Base-by-base conservation (phyloP, 495 filamentous ascomycete species). In the Penicillium ucsense region DNA sequence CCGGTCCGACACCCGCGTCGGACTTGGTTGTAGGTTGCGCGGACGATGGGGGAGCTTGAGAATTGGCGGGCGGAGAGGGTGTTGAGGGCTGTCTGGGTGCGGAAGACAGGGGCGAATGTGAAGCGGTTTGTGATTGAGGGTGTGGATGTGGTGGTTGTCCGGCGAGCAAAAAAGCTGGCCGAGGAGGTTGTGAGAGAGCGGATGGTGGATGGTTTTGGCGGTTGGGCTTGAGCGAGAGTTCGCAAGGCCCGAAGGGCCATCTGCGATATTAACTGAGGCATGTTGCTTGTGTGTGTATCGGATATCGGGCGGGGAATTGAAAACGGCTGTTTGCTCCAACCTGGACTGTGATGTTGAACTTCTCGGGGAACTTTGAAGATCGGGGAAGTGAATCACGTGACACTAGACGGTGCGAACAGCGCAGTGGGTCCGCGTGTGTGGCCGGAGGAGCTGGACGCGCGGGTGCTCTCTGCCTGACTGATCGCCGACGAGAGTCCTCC, bases 1-100 rank as follows among this genome's bases (percentile, higher is more conserved):
- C 76, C 64, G 43, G 75, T 75, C 40, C 92, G 86, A 56, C 86
- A 89, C 50, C 84, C 86, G 61, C 88, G 75, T 33, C 67, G 63
- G 72, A 78, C 69, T 55, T 78, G 75, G 59, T 72, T 78, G 54
- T 75, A 75, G 42, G 75, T 78, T 43, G 74, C 61, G 41, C 57
- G 57, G 45, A 53, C 57, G 31, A 65, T 54, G 5, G 68, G 59
- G 10, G 74, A 70, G 44, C 66, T 64, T 3, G 72, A 66, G 61
- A 78, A 76, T 49, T 66, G 52, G 41, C 72, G 64, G 20, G 47
- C 8, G 34, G 54, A 51, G 31, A 54, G 46, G 30, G 46, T 20
- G 20, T 20, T 27, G 38, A 52, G 28, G 12, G 67, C 56, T 43
- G 61, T 54, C 11, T 50, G 49, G 44, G 59, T 63, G 61, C 59